phyloP scores from a whole-genome alignment of 176 grass and related monocot species.

The Alopecurus myosuroides region DNA sequence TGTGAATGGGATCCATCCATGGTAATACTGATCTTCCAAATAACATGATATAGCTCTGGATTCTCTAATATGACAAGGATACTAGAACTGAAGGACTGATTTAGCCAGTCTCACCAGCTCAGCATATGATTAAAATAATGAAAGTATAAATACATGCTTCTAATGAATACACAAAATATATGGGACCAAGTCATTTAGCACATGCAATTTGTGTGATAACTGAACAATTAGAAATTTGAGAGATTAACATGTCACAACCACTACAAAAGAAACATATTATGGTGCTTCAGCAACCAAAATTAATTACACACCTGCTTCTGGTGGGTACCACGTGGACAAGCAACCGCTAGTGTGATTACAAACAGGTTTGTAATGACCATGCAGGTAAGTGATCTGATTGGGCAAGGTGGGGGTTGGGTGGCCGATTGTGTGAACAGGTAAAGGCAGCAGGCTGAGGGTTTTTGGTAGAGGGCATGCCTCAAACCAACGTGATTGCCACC shows the following conservation, averaged over 20 bases:
- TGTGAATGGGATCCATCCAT: background rate
- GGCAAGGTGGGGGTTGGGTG: too few relatives aligned
- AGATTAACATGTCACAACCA: background rate
- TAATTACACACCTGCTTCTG: background rate
- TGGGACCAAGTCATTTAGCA: background rate
- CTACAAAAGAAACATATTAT: background rate
- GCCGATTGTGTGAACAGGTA: background rate
- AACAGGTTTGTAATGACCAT: background rate
- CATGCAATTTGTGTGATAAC: background rate
- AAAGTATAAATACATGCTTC: background rate
- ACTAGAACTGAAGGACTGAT: background rate
- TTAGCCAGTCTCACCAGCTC: background rate
- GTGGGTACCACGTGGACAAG: background rate
- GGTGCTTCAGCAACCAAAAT: background rate
- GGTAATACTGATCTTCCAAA: background rate
- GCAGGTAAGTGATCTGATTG: background rate
- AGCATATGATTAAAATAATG: background rate
- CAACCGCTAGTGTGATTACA: background rate
- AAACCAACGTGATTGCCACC: background rate
- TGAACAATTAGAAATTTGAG: background rate
- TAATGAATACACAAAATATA: background rate
- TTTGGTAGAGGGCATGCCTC: background rate
- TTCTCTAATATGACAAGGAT: background rate
- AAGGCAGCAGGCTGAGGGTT: background rate
- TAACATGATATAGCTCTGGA: background rate